Percentiles rank a stretch among this genome's conserved stretches.
These are phyloP conservation scores for Neurospora pannonica DNA, from an alignment of 495 filamentous ascomycete species.

Conservation along the genomic window DNA sequence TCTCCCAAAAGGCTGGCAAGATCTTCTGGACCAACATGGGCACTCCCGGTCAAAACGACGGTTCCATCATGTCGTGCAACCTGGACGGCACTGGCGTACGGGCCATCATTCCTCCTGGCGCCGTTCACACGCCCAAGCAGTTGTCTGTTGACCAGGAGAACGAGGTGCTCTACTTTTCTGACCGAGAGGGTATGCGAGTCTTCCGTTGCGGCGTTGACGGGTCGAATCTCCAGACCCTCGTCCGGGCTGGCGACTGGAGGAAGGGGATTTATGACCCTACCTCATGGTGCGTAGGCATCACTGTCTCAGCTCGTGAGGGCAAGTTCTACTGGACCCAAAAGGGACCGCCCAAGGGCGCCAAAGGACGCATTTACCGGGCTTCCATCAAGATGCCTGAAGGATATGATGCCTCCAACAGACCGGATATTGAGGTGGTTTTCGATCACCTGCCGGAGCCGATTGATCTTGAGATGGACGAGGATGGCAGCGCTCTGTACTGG, in stretches of 20 bases:
- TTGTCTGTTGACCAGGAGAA: constrained; percentile 24
- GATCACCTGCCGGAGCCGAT: constrained; percentile 43
- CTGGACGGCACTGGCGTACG: constrained; percentile 33
- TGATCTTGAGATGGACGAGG: constrained; percentile 41
- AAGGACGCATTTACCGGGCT: constrained; percentile 40
- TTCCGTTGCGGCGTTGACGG: constrained; percentile 39
- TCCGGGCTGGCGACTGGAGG: constrained; percentile 25
- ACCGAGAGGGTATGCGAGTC: constrained; percentile 45
- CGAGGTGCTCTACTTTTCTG: constrained; percentile 39
- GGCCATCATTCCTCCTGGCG: constrained; percentile 23
- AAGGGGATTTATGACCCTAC: constrained; percentile 21
- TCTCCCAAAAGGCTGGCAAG: constrained; percentile 15
- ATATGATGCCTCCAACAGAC: constrained; percentile 5
- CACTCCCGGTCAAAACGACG: constrained; percentile 27
- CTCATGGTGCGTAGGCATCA: constrained; percentile 46
- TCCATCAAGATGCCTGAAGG: constrained; percentile 23
- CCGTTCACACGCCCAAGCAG: constrained; percentile 47
- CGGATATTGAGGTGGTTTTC: constrained; percentile 36
- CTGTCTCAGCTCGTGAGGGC: constrained; percentile 24
- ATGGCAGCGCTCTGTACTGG: constrained; percentile 38
- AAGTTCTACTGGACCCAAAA: constrained; percentile 53
- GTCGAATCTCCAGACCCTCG: constrained; percentile 30
- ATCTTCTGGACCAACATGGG: constrained; percentile 46
- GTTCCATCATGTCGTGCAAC: constrained; percentile 34
- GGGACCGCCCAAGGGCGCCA: constrained; percentile 35